phyloP scores from a whole-genome alignment of 1,284 basidiomycete genomes.

The Kwoniella shivajii region DNA sequence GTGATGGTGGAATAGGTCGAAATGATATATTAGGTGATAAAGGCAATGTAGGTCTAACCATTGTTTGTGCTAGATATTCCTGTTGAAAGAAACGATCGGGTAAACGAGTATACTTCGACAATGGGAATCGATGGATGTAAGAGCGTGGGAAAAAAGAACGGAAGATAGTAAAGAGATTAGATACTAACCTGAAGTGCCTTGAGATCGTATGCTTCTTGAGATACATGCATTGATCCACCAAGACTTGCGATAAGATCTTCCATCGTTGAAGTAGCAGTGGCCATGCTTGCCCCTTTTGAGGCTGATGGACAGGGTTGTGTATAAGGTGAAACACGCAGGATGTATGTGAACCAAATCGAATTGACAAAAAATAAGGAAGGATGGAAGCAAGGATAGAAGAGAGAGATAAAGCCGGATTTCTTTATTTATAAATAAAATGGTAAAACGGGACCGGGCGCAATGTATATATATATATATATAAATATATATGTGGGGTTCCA shows the following conservation, averaged over 20 bases:
- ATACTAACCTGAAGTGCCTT: constrained; percentile 61
- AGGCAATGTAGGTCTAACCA: constrained; percentile 11
- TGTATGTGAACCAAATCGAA: too few species aligned
- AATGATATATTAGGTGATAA: constrained; percentile 5
- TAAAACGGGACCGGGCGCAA: too few species aligned
- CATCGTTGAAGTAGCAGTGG: constrained; percentile 44
- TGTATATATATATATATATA: too few species aligned
- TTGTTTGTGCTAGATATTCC: constrained; percentile 20
- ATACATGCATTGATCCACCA: constrained; percentile 41
- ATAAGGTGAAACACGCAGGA: too few species aligned
- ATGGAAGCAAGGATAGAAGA: too few species aligned
- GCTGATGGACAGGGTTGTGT: too few species aligned
- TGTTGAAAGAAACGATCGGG: neutral
- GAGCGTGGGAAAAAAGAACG: neutral
- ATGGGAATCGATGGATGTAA: neutral
- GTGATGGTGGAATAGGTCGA: constrained; percentile 13
- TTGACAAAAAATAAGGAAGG: too few species aligned
- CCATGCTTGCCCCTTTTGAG: neutral
- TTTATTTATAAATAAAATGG: too few species aligned
- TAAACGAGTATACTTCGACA: neutral
- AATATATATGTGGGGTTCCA: too few species aligned
- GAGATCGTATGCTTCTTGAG: constrained; percentile 45
- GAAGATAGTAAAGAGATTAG: constrained; percentile 1
- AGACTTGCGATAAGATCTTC: constrained; percentile 48
- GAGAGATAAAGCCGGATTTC: too few species aligned